These are phyloP conservation scores for Persicaria tinctoria DNA, from an alignment of 148 eudicot species.

Conservation along the genomic window DNA sequence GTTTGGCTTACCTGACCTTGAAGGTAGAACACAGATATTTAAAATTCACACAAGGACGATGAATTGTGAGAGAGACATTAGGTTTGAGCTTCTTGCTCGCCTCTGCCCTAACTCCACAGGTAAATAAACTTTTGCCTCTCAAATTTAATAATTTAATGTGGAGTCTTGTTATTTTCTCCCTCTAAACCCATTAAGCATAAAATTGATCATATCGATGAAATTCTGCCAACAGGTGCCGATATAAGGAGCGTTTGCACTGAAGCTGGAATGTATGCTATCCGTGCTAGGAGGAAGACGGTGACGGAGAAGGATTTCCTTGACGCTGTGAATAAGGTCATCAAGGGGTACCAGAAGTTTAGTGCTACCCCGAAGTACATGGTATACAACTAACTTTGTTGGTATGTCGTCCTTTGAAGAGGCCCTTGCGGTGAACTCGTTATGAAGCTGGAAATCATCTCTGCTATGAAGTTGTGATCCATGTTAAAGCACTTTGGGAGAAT, in stretches of 20 bases:
- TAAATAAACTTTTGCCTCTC: constrained; percentile 14
- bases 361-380: constrained; percentile 97
- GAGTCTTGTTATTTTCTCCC: background rate
- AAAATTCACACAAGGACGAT: constrained; percentile 89
- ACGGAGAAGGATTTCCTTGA: constrained; percentile 94
- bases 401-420: background rate
- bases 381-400: constrained; percentile 43
- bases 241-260: constrained; percentile 95
- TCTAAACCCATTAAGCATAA: background rate
- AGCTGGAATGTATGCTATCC: constrained; percentile 92
- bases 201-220: background rate
- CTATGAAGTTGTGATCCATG: background rate
- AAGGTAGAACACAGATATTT: constrained; percentile 82
- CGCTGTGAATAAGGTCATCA: constrained; percentile 95
- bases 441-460: background rate
- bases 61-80: constrained; percentile 89
- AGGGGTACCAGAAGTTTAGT: constrained; percentile 96
- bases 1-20: constrained; percentile 90
- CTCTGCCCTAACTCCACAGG: constrained; percentile 97
- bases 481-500: background rate
- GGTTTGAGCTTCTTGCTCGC: constrained; percentile 93
- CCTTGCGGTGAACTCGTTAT: background rate
- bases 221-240: constrained; percentile 59
- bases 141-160: background rate
- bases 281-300: constrained; percentile 87